Evolutionary conservation across 805 yeast genomes (phyloP).

Genomic region (Wickerhamiella shivajii): DNA sequence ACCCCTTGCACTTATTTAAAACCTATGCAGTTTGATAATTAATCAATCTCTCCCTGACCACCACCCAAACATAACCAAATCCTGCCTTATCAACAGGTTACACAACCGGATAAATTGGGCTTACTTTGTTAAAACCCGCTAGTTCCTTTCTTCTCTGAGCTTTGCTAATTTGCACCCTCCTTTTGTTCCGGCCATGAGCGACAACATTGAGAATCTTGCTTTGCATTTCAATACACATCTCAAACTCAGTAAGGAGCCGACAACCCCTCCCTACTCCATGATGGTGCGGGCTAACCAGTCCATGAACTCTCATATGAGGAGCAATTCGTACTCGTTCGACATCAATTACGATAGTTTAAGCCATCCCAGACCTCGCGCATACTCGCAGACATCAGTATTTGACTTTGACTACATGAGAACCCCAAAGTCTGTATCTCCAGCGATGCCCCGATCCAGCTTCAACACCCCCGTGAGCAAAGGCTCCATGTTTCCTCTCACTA

Average conservation of each 20-base stretch:
- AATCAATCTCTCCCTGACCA: slow-evolving; percentile 2
- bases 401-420: slow-evolving; percentile 3
- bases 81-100: not conserved
- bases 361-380: slow-evolving; percentile 4
- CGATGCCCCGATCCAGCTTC: not conserved
- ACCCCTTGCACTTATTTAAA: slow-evolving; percentile 1
- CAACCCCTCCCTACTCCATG: slow-evolving; percentile 5
- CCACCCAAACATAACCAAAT: not conserved
- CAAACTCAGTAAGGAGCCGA: slow-evolving; percentile 8
- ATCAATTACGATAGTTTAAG: not conserved
- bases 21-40: slow-evolving; percentile 6
- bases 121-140: not conserved
- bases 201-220: slow-evolving; percentile 1
- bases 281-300: too few species aligned
- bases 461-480: not conserved
- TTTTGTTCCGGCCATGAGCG: slow-evolving; percentile 4
- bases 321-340: slow-evolving; percentile 3
- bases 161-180: not conserved
- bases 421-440: not conserved
- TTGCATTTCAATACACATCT: not conserved
- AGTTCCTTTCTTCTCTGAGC: too few species aligned
- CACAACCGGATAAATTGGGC: not conserved
- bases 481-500: not conserved
- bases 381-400: slow-evolving; percentile 5
- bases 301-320: slow-evolving; percentile 4